phyloP scores from a whole-genome alignment of 140 eudicot genomes.

The Erigeron philadelphicus region DNA sequence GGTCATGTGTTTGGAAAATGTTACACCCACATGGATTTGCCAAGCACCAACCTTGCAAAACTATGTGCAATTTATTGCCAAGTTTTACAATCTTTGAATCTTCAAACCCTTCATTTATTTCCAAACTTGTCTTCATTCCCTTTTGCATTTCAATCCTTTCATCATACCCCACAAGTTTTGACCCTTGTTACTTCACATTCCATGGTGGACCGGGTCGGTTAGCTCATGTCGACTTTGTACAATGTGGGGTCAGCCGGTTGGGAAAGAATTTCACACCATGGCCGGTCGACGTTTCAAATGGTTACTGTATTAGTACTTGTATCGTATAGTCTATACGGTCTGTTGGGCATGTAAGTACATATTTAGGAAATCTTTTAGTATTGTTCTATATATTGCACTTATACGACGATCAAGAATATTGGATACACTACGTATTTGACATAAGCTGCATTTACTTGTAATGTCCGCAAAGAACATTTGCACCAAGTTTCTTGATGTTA shows the following conservation, averaged over 20 bases:
- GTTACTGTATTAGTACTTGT: neutral
- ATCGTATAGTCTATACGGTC: neutral
- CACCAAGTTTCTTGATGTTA: too few relatives aligned
- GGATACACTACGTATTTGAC: neutral
- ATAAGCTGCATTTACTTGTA: conserved; percentile 17
- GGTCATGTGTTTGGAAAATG: conserved; percentile 32
- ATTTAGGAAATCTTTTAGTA: neutral
- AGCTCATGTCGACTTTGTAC: conserved; percentile 13
- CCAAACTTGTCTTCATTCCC: conserved; percentile 25
- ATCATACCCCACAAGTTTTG: conserved; percentile 27
- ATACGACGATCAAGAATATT: neutral
- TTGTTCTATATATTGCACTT: too few relatives aligned
- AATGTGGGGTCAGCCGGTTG: conserved; percentile 3
- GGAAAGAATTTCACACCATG: conserved; percentile 9
- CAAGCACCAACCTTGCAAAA: conserved; percentile 43
- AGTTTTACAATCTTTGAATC: conserved; percentile 18
- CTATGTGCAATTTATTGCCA: conserved; percentile 31
- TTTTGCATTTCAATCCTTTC: conserved; percentile 19
- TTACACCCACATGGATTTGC: conserved; percentile 38
- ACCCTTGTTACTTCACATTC: conserved; percentile 29
- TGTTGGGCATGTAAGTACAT: neutral
- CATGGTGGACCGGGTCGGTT: conserved; percentile 15
- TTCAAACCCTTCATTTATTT: conserved; percentile 30
- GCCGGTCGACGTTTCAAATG: conserved; percentile 12
- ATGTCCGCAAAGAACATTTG: conserved; percentile 1